Conservation (phyloP, 805 yeast species). For the Saccharomyces kudriavzevii region DNA sequence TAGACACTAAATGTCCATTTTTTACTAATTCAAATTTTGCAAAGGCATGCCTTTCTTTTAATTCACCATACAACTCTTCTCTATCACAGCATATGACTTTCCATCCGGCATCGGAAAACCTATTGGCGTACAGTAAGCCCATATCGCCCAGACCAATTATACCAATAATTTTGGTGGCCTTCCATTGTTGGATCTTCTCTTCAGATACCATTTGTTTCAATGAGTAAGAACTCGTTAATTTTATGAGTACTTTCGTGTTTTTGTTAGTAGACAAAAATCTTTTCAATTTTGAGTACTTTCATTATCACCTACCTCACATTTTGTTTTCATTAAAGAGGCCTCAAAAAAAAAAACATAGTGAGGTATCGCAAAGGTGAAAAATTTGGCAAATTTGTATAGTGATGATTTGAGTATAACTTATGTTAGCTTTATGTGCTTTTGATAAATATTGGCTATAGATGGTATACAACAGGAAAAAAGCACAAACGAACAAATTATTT, state of each 20-base stretch:
- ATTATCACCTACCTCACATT: not conserved
- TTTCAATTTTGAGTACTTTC: not conserved
- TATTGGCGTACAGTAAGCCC: constrained; percentile 82
- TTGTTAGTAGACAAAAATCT: not conserved
- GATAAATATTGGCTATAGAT: not conserved
- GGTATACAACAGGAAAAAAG: not conserved
- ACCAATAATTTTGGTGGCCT: constrained; percentile 55
- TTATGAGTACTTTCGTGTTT: not conserved
- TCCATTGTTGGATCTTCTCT: constrained; percentile 29
- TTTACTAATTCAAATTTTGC: constrained; percentile 47
- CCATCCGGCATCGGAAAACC: constrained; percentile 81
- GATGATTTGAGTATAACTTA: not conserved
- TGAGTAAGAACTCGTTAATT: not conserved
- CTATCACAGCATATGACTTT: constrained; percentile 80
- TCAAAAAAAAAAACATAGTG: not conserved
- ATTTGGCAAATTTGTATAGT: not conserved
- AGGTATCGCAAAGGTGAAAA: not conserved
- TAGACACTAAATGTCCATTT: constrained; percentile 79
- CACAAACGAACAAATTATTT: not conserved
- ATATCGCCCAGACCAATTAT: constrained; percentile 95
- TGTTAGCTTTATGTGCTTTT: not conserved
- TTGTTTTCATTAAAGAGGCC: not conserved
- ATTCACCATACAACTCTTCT: constrained; percentile 49
- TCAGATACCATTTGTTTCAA: constrained; percentile 3
- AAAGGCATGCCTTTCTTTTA: constrained; percentile 34